These are phyloP conservation scores for Exserohilum rostratum DNA, from an alignment of 2,329 filamentous ascomycete genomes.

Conservation along the genomic window DNA sequence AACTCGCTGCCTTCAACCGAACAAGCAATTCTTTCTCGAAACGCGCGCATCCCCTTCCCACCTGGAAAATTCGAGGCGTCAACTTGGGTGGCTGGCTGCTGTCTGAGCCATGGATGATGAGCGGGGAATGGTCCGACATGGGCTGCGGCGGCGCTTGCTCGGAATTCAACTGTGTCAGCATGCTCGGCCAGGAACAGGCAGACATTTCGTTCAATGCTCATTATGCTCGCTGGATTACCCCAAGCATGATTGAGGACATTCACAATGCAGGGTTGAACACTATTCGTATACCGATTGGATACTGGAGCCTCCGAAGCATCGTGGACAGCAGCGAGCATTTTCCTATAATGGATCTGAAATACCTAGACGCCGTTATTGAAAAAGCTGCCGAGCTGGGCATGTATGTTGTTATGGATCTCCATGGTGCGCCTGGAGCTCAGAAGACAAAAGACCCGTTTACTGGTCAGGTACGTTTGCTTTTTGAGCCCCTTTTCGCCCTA, in stretches of 20 bases:
- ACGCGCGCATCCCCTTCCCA: slow-evolving; percentile 9
- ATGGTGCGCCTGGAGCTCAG: slow-evolving; percentile 61
- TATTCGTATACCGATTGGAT: slow-evolving; percentile 62
- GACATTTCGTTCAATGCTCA: slow-evolving; percentile 57
- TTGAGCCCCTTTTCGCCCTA: background rate
- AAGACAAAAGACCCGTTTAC: slow-evolving; percentile 55
- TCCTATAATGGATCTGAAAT: slow-evolving; percentile 55
- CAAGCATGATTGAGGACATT: slow-evolving; percentile 58
- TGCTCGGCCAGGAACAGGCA: slow-evolving; percentile 55
- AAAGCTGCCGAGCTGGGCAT: slow-evolving; percentile 58
- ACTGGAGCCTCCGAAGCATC: slow-evolving; percentile 60
- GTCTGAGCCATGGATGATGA: slow-evolving; percentile 62
- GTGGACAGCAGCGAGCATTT: slow-evolving; percentile 60
- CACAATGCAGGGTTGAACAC: slow-evolving; percentile 59
- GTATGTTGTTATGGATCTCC: slow-evolving; percentile 62
- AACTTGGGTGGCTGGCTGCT: slow-evolving; percentile 61
- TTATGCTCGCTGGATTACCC: slow-evolving; percentile 59
- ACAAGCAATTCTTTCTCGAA: slow-evolving; percentile 7
- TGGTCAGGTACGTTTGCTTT: slow-evolving; percentile 44
- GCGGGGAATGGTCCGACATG: slow-evolving; percentile 55
- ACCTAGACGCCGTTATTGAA: slow-evolving; percentile 55
- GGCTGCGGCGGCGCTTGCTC: slow-evolving; percentile 54
- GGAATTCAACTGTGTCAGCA: slow-evolving; percentile 62
- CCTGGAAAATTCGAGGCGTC: slow-evolving; percentile 59
- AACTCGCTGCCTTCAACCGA: slow-evolving; percentile 10